Conservation (phyloP, 2,329 filamentous ascomycete genomes). For the Paecilomyces variotii region DNA sequence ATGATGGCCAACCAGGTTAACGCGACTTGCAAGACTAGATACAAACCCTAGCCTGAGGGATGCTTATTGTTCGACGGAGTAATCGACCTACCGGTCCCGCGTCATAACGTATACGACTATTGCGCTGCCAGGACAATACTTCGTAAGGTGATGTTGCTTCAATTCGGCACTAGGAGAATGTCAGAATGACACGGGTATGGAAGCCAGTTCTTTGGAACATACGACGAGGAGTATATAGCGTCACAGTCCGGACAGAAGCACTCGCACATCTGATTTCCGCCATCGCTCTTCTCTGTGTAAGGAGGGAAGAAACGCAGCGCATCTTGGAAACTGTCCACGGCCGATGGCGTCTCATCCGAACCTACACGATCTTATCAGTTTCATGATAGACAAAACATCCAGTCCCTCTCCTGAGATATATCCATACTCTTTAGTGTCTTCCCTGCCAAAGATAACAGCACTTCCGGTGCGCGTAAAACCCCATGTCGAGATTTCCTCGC, state of each 20-base stretch:
- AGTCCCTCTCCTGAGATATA: not conserved
- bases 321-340: slow-evolving; percentile 18
- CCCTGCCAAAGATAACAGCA: slow-evolving; percentile 5
- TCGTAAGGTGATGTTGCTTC: slow-evolving; percentile 20
- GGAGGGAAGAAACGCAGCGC: slow-evolving; percentile 20
- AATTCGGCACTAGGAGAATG: slow-evolving; percentile 14
- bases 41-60: not conserved
- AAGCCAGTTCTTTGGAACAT: slow-evolving; percentile 1
- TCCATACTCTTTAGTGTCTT: slow-evolving; percentile 2
- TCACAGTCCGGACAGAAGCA: slow-evolving; percentile 21
- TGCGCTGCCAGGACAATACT: slow-evolving; percentile 19
- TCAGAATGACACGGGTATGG: not conserved
- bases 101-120: slow-evolving; percentile 24
- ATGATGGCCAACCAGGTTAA: not conserved
- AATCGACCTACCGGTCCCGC: slow-evolving; percentile 17
- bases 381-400: not conserved
- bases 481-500: not conserved
- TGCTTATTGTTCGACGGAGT: not conserved
- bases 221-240: slow-evolving; percentile 22
- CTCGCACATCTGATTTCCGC: slow-evolving; percentile 12
- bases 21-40: not conserved
- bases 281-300: slow-evolving; percentile 16
- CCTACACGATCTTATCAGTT: slow-evolving; percentile 3
- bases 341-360: slow-evolving; percentile 6
- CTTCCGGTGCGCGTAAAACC: slow-evolving; percentile 5